Base-by-base conservation (phyloP, 805 yeast species). In the Barnettozyma salicaria region DNA sequence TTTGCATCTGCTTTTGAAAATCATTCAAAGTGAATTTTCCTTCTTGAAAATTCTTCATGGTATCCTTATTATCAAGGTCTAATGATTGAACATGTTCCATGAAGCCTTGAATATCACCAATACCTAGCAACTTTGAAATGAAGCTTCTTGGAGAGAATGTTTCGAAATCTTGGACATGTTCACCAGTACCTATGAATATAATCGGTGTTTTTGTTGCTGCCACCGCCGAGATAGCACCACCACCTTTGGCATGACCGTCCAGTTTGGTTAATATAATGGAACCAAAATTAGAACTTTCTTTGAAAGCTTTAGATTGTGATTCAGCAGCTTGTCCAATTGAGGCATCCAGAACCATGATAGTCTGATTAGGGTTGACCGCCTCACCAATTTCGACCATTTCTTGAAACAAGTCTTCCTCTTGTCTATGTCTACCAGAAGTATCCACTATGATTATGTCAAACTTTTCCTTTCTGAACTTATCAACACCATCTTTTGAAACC, bases 241-340 rank as follows among this genome's bases (percentile, higher is more conserved):
- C 98, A 60, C 98, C 98, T 64, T 84, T 90, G 26, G 97, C 98
- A 55, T 92, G 97, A 36, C 97, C 97, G 63, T 90, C 98, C 94
- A 90, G 79, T 60, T 90, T 90, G 17, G 98, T 90, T 56, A 90
- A 71, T 42, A 90, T 82, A 45, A 90, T 90, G 19, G 97, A 88
- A 52, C 98, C 98, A 55, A 92, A 92, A 56, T 90, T 80, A 5
- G 96, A 70, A 22, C 89, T 76, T 36, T 89, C 96, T 61, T 90
- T 92, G 66, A 90, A 90, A 1, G 98, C 98, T 53, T 73, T 74
- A 5, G 96, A 86, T 63, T 90, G 98, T 7, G 82, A 73, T 66
- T 90, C 96, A 3, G 98, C 98, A 10, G 97, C 97, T 64, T 90
- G 98, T 57, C 98, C 98, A 47, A 90, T 90, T 2, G 96, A 79